Percentiles rank a stretch among this genome's conserved stretches.
These are phyloP conservation scores for Phoma herbarum DNA, from an alignment of 2,329 filamentous ascomycete genomes.

Conservation along the genomic window DNA sequence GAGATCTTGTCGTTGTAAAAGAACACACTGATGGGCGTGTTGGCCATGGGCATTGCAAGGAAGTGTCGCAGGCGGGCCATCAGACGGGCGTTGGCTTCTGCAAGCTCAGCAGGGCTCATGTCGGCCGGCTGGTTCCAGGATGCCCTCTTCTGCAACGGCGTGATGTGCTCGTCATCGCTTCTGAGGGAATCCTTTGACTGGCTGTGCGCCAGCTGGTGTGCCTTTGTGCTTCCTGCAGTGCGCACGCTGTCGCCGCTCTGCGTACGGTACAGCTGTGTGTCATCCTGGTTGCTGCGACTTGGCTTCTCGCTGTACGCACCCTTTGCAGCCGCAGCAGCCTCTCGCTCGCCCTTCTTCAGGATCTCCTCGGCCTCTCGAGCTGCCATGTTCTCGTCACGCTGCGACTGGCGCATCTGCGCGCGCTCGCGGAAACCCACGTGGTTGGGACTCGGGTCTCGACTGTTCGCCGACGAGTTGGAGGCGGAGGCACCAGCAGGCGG, in stretches of 20 bases:
- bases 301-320: slow-evolving; percentile 78
- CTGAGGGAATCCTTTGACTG: slow-evolving; percentile 40
- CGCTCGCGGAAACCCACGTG: slow-evolving; percentile 48
- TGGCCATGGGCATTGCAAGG: slow-evolving; percentile 80
- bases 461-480: slow-evolving; percentile 51
- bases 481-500: slow-evolving; percentile 59
- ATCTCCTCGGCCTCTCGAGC: slow-evolving; percentile 80
- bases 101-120: slow-evolving; percentile 78
- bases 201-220: slow-evolving; percentile 36
- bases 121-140: slow-evolving; percentile 64
- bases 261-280: slow-evolving; percentile 50
- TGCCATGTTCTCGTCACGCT: slow-evolving; percentile 71
- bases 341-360: slow-evolving; percentile 73
- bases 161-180: slow-evolving; percentile 41
- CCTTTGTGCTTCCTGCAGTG: slow-evolving; percentile 24
- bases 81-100: slow-evolving; percentile 82
- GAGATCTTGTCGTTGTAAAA: slow-evolving; percentile 90
- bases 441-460: slow-evolving; percentile 56
- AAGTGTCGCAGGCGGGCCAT: slow-evolving; percentile 91
- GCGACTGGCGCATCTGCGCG: slow-evolving; percentile 60
- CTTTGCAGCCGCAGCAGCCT: slow-evolving; percentile 73
- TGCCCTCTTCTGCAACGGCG: slow-evolving; percentile 57
- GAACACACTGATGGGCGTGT: slow-evolving; percentile 85
- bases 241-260: slow-evolving; percentile 45
- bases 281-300: slow-evolving; percentile 56